These are phyloP conservation scores for Fistulifera pelliculosa DNA, from an alignment of 108 stramenopile genomes.

Conservation along the genomic window DNA sequence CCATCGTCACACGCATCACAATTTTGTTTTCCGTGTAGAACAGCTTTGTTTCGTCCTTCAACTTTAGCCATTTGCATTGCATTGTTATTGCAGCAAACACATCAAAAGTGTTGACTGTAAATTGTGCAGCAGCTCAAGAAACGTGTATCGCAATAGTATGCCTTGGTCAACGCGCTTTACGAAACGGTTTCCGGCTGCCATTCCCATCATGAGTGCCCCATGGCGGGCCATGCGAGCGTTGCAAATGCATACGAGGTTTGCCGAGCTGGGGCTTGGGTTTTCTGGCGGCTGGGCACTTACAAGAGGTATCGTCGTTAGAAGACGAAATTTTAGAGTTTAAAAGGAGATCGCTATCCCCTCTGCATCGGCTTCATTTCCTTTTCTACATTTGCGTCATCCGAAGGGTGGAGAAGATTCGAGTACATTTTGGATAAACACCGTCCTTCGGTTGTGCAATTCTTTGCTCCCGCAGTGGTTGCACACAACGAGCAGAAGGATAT, in stretches of 20 bases:
- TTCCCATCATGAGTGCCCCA: constrained; percentile 63
- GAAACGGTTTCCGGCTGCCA: not conserved
- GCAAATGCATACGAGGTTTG: constrained; percentile 47
- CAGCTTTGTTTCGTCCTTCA: no score
- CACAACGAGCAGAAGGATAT: not conserved
- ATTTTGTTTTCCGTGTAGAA: no score
- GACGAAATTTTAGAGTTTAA: constrained; percentile 41
- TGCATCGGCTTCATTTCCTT: constrained; percentile 62
- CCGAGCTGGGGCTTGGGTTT: constrained; percentile 68
- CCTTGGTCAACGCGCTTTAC: constrained; percentile 3
- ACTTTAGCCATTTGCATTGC: no score
- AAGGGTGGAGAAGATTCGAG: constrained; percentile 42
- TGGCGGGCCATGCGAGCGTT: constrained; percentile 62
- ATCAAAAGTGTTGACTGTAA: no score
- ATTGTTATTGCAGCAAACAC: no score
- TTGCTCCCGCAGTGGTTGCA: constrained; percentile 49
- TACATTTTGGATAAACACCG: constrained; percentile 33
- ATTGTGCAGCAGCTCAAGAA: no score
- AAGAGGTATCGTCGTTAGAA: constrained; percentile 26
- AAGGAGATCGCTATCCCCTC: constrained; percentile 22
- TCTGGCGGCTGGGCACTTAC: constrained; percentile 61
- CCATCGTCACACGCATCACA: no score
- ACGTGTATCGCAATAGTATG: not conserved
- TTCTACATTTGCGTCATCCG: constrained; percentile 33
- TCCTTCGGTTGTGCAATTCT: constrained; percentile 61